Conservation (phyloP, 495 filamentous ascomycete species). For the Cenococcum geophilum region DNA sequence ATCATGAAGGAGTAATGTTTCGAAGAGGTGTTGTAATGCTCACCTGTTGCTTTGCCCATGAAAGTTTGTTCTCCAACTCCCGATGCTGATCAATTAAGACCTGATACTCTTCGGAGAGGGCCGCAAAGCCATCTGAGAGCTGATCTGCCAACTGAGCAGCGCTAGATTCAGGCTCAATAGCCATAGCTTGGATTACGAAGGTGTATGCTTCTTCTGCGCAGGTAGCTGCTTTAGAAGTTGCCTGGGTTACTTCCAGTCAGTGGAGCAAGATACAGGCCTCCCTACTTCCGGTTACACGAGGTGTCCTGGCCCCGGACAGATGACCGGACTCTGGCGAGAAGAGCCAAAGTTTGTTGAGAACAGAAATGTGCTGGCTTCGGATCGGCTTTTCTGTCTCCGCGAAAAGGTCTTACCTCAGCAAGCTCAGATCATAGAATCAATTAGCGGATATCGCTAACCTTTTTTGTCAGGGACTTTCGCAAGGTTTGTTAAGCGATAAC, state of each 20-base stretch:
- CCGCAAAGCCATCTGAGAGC: constrained; percentile 36
- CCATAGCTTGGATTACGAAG: constrained; percentile 3
- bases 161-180: neutral
- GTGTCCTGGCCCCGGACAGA: neutral
- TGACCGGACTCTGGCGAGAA: neutral
- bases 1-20: constrained; percentile 43
- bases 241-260: too few species aligned
- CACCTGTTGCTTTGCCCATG: constrained; percentile 38
- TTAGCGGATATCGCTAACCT: too few species aligned
- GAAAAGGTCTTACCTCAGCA: neutral
- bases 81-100: constrained; percentile 32
- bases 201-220: neutral
- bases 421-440: too few species aligned
- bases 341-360: neutral
- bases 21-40: constrained; percentile 1
- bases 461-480: too few species aligned
- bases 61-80: constrained; percentile 37
- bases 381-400: neutral
- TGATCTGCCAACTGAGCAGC: constrained; percentile 28
- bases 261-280: neutral
- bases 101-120: constrained; percentile 37
- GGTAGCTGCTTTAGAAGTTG: too few species aligned
- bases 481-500: too few species aligned
- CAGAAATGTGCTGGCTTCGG: neutral
- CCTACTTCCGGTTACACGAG: neutral